A percentile compares a stretch with the other conserved stretches of the same genome.
Evolutionary conservation across 441 rosid species (phyloP).

Genomic region (Erodium trifolium): DNA sequence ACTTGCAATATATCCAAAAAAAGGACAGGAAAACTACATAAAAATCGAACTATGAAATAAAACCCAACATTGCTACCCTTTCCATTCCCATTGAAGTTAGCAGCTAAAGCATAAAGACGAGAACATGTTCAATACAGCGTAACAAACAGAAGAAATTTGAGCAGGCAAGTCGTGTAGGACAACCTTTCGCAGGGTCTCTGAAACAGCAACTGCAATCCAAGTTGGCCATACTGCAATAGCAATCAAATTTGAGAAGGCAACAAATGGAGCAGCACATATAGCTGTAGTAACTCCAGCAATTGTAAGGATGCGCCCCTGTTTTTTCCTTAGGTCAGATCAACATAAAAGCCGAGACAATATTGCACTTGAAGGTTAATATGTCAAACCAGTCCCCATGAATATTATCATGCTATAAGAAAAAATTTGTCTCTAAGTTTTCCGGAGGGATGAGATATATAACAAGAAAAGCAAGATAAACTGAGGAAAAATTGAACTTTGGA

Average conservation of each 20-base stretch:
- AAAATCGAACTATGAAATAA: neutral
- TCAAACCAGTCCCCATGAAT: too few relatives aligned
- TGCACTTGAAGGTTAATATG: neutral
- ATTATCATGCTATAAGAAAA: too few relatives aligned
- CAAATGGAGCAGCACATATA: slow-evolving; percentile 52
- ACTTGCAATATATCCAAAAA: neutral
- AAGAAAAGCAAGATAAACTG: neutral
- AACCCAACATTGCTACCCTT: neutral
- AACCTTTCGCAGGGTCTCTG: slow-evolving; percentile 70
- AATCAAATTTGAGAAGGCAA: slow-evolving; percentile 48
- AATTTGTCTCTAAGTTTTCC: neutral
- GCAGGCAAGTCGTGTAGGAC: slow-evolving; percentile 3
- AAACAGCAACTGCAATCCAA: slow-evolving; percentile 50
- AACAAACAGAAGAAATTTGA: slow-evolving; percentile 3
- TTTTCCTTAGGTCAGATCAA: neutral
- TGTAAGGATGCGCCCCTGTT: slow-evolving; percentile 61
- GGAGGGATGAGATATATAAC: neutral
- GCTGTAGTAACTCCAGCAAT: slow-evolving; percentile 55
- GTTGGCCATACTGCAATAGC: slow-evolving; percentile 62
- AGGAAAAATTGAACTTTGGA: neutral
- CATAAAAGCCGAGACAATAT: neutral
- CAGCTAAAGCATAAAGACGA: neutral
- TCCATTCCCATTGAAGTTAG: neutral
- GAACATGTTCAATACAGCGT: neutral
- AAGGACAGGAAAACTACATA: neutral